phyloP scores from a whole-genome alignment of 768 basidiomycete genomes.

The Strobilomyces dryophilus region DNA sequence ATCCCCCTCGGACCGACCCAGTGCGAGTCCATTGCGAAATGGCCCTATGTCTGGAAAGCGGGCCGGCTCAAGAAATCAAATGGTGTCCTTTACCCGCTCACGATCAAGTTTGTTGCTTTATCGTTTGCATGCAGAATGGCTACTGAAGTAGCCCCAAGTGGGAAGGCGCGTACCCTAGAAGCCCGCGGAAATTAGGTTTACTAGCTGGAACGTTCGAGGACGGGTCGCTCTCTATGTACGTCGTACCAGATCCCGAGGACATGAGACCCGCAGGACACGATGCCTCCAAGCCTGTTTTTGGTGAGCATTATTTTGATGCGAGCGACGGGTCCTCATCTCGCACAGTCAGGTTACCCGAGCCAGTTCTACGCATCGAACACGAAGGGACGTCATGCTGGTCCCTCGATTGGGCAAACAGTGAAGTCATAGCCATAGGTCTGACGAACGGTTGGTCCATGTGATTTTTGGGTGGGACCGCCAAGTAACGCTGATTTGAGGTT shows the following conservation, averaged over 20 bases:
- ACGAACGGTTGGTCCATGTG: slow-evolving; percentile 59
- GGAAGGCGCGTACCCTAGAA: slow-evolving; percentile 16
- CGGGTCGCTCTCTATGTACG: slow-evolving; percentile 75
- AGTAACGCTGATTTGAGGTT: slow-evolving; percentile 34
- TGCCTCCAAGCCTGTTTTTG: slow-evolving; percentile 39
- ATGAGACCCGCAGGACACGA: slow-evolving; percentile 31
- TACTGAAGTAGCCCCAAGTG: slow-evolving; percentile 14
- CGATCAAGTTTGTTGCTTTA: slow-evolving; percentile 41
- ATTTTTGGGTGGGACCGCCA: too few species aligned
- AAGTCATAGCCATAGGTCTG: slow-evolving; percentile 75
- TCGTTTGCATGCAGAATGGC: background rate
- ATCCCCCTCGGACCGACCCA: slow-evolving; percentile 12
- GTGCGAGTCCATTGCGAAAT: slow-evolving; percentile 68
- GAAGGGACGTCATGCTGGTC: slow-evolving; percentile 74
- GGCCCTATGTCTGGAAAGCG: slow-evolving; percentile 79
- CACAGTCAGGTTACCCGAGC: slow-evolving; percentile 56
- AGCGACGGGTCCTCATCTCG: background rate
- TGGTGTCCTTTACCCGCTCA: slow-evolving; percentile 93
- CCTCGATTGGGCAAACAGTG: slow-evolving; percentile 89
- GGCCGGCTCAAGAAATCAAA: slow-evolving; percentile 75
- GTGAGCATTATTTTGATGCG: slow-evolving; percentile 34
- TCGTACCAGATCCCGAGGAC: slow-evolving; percentile 74
- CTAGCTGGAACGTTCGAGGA: slow-evolving; percentile 85
- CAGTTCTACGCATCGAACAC: slow-evolving; percentile 67
- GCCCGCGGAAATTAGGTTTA: slow-evolving; percentile 69